Evolutionary conservation across 1,139 yeast species (phyloP), one percentile per base, ranked within the genome.

Genomic region (Yamadazyma friedrichii): DNA sequence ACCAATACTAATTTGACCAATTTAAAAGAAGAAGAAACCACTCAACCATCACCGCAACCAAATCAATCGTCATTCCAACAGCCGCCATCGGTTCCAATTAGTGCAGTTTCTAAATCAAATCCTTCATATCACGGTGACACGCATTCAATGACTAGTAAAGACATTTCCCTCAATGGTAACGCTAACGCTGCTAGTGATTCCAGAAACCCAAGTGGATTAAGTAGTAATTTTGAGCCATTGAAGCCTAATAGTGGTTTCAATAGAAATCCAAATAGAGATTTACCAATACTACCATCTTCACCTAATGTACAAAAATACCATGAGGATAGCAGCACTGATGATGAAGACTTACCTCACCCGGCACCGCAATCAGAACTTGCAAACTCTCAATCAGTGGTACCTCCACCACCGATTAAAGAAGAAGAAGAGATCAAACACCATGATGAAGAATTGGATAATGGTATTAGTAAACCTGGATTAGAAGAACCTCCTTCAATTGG

Each of bases 301-400:
- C 67, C 69, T 15, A 63, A 63, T 48, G 53, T 63, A 20, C 51
- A 60, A 6, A 62, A 55, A 39, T 63, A 60, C 39, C 43, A 51
- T 15, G 16, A 29, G 5, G 56, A 52, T 27, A 55, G 47, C 45
- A 55, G 51, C 10, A 25, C 12, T 31, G 36, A 29, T 17, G 43
- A 25, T 27, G 31, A 28, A 22, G 38, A 41, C 22, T 24, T 29
- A 31, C 38, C 41, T 11, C 33, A 17, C n/a, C 35, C 38, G 8
- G 20, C 11, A n/a, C 32, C 12, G 13, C 10, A 32, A 15, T 24
- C 25, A 6, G 15, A 31, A 24, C 8, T 17, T 26, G 15, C 33
- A 15, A 20, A 20, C 24, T 20, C 24, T 20, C 24, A 20, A 20
- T 20, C 24, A 6, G 24, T 20, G 24, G 24, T 20, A 20, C 24